Evolutionary conservation across 2,329 filamentous ascomycete genomes (phyloP), one percentile per base, ranked within the genome.

Genomic region (Verticillium longisporum): DNA sequence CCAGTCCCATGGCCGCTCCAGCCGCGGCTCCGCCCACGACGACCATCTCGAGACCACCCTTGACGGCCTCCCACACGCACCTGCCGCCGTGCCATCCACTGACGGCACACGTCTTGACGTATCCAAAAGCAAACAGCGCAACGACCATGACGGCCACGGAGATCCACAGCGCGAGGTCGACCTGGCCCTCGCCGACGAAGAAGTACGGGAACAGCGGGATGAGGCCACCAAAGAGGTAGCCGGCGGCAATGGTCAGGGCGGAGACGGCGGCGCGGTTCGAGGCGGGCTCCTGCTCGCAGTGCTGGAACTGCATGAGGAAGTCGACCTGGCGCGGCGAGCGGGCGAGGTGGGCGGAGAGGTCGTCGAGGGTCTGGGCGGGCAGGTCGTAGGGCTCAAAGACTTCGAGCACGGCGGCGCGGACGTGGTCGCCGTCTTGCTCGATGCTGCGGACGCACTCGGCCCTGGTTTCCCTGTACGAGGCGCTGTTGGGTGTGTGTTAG

Each of bases 131-230:
- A 60, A 89, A 81, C 54, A 90, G 71, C 1, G 85, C 82, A 7
- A 86, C 68, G 13, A 84, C 79, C 68, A 88, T 89, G 59, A 89
- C 79, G 4, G 70, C 78, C 32, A 88, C 78, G 31, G 84, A 88
- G 62, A 84, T 82, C 38, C 81, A 78, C 58, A 92, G 74, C 0
- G 80, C 82, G n/a, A 76, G 68, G 31, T 71, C 70, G 7, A 83
- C 75, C 26, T 71, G 70, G 14, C 66, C 62, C 26, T 61, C 55
- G 41, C 61, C 59, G 70, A 83, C 76, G 65, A 88, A 77, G 65
- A 91, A 87, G 74, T 91, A 91, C 0, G 88, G 88, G 53, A 89
- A 73, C 67, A 91, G 80, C 14, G 88, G 88, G n/a, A 91, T 81
- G 60, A 90, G 77, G 0, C 88, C 88, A 21, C 88, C 88, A 26